A percentile compares a stretch with the other conserved stretches of the same genome.
Evolutionary conservation across 352 stramenopile genomes (phyloP).

Genomic region (Phytophthora pisi): DNA sequence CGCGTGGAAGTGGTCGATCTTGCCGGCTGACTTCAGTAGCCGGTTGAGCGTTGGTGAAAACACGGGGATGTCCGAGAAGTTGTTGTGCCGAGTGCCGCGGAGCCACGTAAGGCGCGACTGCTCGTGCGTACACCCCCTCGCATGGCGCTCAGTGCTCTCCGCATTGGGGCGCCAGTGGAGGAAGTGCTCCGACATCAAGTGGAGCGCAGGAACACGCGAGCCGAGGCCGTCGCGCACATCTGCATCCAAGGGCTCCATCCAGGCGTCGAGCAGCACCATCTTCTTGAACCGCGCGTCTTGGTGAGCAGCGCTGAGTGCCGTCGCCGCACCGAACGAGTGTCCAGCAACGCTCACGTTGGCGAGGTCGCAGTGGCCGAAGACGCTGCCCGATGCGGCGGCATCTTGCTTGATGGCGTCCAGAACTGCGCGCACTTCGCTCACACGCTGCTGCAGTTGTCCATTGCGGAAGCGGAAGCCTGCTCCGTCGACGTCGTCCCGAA

Average conservation of each 20-base stretch:
- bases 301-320: slow-evolving; percentile 55
- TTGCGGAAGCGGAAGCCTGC: slow-evolving; percentile 68
- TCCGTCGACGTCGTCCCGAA: slow-evolving; percentile 53
- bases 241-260: slow-evolving; percentile 68
- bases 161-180: slow-evolving; percentile 58
- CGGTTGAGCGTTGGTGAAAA: slow-evolving; percentile 67
- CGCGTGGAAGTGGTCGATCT: slow-evolving; percentile 51
- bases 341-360: slow-evolving; percentile 47
- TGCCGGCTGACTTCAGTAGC: slow-evolving; percentile 51
- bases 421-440: slow-evolving; percentile 55
- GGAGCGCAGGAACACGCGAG: slow-evolving; percentile 47
- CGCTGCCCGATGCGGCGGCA: slow-evolving; percentile 4
- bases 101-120: slow-evolving; percentile 48
- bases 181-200: slow-evolving; percentile 74
- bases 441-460: slow-evolving; percentile 56
- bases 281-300: slow-evolving; percentile 50
- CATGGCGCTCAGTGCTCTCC: slow-evolving; percentile 47
- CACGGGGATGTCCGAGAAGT: slow-evolving; percentile 72
- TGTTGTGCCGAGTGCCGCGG: slow-evolving; percentile 62
- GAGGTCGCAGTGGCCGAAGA: slow-evolving; percentile 45
- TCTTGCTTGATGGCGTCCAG: slow-evolving; percentile 42
- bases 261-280: slow-evolving; percentile 64
- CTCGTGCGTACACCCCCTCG: slow-evolving; percentile 40
- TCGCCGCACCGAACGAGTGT: slow-evolving; percentile 73
- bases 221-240: slow-evolving; percentile 46